These are phyloP conservation scores for Neurospora sp. DNA, from an alignment of 495 filamentous ascomycete species.

Conservation along the genomic window DNA sequence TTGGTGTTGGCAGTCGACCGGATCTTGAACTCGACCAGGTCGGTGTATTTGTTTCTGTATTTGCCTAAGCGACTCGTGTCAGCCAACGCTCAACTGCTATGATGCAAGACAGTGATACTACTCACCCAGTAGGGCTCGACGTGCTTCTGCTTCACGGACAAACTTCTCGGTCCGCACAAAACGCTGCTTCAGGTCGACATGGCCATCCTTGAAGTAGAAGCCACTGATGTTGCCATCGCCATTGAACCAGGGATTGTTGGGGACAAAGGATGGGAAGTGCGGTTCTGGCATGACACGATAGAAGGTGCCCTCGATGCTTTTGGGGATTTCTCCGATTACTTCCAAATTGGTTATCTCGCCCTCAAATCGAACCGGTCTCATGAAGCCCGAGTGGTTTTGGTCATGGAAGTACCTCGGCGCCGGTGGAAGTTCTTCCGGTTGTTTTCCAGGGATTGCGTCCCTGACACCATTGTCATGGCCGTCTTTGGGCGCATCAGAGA, in stretches of 20 bases:
- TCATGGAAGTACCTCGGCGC: background rate
- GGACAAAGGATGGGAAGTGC: constrained; percentile 5
- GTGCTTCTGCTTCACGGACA: constrained; percentile 27
- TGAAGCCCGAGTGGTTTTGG: constrained; percentile 1
- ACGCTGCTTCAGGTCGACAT: constrained; percentile 33
- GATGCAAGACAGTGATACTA: background rate
- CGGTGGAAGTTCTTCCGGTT: background rate
- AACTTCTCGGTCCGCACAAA: constrained; percentile 42
- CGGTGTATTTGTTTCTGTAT: constrained; percentile 42
- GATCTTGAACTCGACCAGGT: constrained; percentile 32
- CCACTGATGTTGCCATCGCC: constrained; percentile 31
- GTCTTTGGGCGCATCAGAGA: background rate
- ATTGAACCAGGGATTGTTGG: constrained; percentile 11
- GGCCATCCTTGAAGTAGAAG: constrained; percentile 37
- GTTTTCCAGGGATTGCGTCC: background rate
- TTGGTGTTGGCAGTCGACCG: constrained; percentile 42
- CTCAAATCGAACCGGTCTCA: constrained; percentile 15
- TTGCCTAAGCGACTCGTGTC: constrained; percentile 12
- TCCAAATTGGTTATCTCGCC: constrained; percentile 26
- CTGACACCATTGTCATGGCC: background rate
- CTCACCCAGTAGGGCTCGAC: constrained; percentile 25
- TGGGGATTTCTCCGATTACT: constrained; percentile 24
- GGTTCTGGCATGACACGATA: constrained; percentile 31
- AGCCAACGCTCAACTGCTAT: background rate
- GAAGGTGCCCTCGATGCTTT: constrained; percentile 30